Evolutionary conservation across 2,329 filamentous ascomycete species (phyloP).

Genomic region (Colletotrichum theobromicola): DNA sequence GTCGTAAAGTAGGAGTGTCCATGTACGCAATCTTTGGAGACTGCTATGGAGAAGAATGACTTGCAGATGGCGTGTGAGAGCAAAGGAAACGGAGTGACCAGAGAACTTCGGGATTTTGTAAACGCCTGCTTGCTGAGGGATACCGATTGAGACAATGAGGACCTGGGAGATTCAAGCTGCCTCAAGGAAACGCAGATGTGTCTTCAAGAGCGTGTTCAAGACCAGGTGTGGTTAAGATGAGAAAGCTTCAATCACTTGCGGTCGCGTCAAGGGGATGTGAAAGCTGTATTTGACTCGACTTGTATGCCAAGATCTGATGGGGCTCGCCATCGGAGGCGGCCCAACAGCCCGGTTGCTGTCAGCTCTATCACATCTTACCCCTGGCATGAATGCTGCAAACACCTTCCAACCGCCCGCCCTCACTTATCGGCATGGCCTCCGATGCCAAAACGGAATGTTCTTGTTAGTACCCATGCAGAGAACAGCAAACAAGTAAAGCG

Average conservation of each 20-base stretch:
- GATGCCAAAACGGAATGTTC: not conserved
- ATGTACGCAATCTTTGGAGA: not conserved
- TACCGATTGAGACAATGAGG: too few species aligned
- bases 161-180: not conserved
- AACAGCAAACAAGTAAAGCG: not conserved
- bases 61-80: too few species aligned
- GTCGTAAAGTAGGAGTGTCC: not conserved
- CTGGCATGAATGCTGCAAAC: not conserved
- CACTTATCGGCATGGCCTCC: not conserved
- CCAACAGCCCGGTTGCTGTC: not conserved
- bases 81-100: too few species aligned
- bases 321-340: not conserved
- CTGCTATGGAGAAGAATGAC: not conserved
- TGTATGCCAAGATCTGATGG: not conserved
- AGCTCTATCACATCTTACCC: not conserved
- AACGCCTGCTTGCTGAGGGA: too few species aligned
- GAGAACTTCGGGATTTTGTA: too few species aligned
- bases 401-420: not conserved
- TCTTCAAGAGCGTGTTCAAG: not conserved
- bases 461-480: not conserved
- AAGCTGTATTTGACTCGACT: not conserved
- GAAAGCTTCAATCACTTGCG: fast-evolving
- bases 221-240: not conserved
- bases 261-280: not conserved
- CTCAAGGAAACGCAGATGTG: not conserved